Percentiles rank a stretch among this genome's conserved stretches.
phyloP scores from a whole-genome alignment of 352 stramenopile genomes.

The Pythium insidiosum region DNA sequence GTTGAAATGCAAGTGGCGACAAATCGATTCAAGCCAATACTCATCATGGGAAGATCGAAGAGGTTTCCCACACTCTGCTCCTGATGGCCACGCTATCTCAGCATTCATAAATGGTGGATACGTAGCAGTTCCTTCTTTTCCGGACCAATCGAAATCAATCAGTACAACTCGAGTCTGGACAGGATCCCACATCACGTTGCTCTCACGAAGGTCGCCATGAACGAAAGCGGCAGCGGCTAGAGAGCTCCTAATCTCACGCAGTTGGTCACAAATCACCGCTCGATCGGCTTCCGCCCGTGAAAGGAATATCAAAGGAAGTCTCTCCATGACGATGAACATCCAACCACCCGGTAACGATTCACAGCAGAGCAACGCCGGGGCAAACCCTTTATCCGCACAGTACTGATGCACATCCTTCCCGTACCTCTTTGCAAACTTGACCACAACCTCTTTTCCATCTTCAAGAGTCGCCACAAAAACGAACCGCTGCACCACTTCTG shows the following conservation, averaged over 20 bases:
- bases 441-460: conserved; percentile 8
- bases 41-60: no score
- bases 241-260: conserved; percentile 5
- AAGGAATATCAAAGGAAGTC: no score
- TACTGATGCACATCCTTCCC: conserved; percentile 14
- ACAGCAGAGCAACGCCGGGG: conserved; percentile 10
- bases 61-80: no score
- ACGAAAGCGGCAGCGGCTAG: conserved; percentile 1
- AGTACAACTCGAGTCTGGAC: conserved; percentile 19
- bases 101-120: no score
- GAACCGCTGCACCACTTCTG: no score
- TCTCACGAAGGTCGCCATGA: no score
- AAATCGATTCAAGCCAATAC: no score
- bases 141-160: conserved; percentile 26
- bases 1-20: no score
- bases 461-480: conserved; percentile 12
- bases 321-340: conserved; percentile 21
- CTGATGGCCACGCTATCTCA: no score
- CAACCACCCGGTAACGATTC: conserved; percentile 14
- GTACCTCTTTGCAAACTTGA: conserved; percentile 18
- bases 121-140: no score
- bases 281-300: not conserved
- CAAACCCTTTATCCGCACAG: conserved; percentile 11
- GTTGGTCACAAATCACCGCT: conserved; percentile 3
- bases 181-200: no score